Conservation (phyloP, 164 flowering plant genomes). For the Nymphaea colorata region DNA sequence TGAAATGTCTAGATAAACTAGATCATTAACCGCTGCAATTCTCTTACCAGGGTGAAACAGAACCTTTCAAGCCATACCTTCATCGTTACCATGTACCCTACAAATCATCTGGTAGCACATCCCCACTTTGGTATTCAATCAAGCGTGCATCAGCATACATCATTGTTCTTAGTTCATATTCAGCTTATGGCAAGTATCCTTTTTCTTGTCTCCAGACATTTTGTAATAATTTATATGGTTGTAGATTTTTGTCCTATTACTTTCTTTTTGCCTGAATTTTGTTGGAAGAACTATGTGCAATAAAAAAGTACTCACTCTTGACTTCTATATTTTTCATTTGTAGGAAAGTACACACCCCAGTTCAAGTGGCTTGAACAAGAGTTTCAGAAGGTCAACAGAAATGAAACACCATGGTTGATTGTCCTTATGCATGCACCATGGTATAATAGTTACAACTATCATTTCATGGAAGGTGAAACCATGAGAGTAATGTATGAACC, state of each 20-base stretch:
- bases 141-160: slow-evolving; percentile 30
- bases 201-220: background rate
- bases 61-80: slow-evolving; percentile 23
- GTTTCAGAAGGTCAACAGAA: slow-evolving; percentile 24
- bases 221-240: background rate
- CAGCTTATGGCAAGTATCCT: slow-evolving; percentile 19
- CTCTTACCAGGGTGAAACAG: slow-evolving; percentile 17
- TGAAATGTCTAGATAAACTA: too few relatives aligned
- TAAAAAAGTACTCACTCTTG: background rate
- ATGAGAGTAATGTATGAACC: slow-evolving; percentile 51
- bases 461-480: slow-evolving; percentile 55
- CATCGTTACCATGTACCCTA: slow-evolving; percentile 22
- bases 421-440: slow-evolving; percentile 33
- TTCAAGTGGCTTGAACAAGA: slow-evolving; percentile 30
- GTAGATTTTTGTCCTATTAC: background rate
- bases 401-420: slow-evolving; percentile 42
- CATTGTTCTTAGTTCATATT: slow-evolving; percentile 26
- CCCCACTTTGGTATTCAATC: slow-evolving; percentile 28
- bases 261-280: background rate
- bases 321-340: background rate
- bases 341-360: slow-evolving; percentile 34
- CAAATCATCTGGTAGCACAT: slow-evolving; percentile 17
- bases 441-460: slow-evolving; percentile 38
- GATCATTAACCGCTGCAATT: too few relatives aligned
- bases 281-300: background rate